Evolutionary conservation across 768 basidiomycete species (phyloP), one percentile per base, ranked within the genome.

Genomic region (Termitomyces sp.): DNA sequence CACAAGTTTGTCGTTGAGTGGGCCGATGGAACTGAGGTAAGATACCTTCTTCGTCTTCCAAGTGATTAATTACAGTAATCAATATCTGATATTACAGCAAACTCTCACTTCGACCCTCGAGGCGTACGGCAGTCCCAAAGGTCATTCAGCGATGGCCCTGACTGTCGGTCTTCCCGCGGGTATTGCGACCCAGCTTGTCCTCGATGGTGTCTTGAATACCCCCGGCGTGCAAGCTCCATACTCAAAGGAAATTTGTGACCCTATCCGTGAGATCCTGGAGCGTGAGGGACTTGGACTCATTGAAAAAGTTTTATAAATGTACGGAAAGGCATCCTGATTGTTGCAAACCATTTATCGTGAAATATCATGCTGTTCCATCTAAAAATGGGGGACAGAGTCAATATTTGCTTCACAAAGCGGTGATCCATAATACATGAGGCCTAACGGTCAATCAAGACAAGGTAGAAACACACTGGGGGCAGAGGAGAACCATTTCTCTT

Each of bases 1-100:
- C 96, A 99, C 83, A 96, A 95, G 78, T 98, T 99, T 70, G 76
- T 93, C 65, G 87, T 98, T 39, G 87, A 95, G 70, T 91, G 89
- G 83, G 79, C 82, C 36, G 93, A 98, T 67, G 95, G 96, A 49
- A 81, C 75, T 50, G 76, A 82, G 75, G 88, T 87, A 60, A 54
- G 81, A 65, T 48, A 22, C 57, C 24, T 16, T 36, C 22, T 22
- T 16, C 24, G 27, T 31, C 44, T 41, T 30, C 12, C 9, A 37
- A 34, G 18, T 4, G 44, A 37, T 27, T 27, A 27, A 27, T 27
- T 16, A 16, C 11, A 34, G 24, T 15, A 8, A 46, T 61, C 65
- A 53, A 50, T 45, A 42, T 49, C 5, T 54, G 20, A 13, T 55
- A 45, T 34, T 2, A 30, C 60, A 89, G 88, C 84, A 95, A 77